Evolutionary conservation across 2,329 filamentous ascomycete species (phyloP).

Genomic region (Botrytis porri): DNA sequence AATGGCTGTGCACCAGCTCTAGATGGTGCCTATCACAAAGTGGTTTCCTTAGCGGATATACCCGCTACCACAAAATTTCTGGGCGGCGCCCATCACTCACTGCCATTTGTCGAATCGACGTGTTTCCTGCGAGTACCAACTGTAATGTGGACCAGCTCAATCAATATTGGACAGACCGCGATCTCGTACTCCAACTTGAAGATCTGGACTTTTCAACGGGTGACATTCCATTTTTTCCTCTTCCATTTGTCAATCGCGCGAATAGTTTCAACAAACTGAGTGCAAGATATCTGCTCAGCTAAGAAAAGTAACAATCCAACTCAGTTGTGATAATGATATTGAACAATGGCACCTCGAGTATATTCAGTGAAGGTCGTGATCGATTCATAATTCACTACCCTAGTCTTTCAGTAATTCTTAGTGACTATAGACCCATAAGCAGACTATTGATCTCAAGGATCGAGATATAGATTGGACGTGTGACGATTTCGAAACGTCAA

Average conservation of each 20-base stretch:
- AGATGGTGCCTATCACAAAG: slow-evolving; percentile 18
- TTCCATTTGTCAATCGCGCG: not conserved
- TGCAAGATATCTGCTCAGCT: slow-evolving; percentile 8
- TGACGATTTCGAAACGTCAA: slow-evolving; percentile 20
- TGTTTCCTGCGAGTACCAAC: slow-evolving; percentile 9
- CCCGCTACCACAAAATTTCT: slow-evolving; percentile 17
- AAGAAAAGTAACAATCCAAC: not conserved
- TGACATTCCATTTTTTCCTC: not conserved
- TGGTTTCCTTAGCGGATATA: slow-evolving; percentile 14
- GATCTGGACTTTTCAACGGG: slow-evolving; percentile 13
- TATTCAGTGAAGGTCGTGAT: not conserved
- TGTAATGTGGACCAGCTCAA: slow-evolving; percentile 15
- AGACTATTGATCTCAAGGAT: slow-evolving; percentile 20
- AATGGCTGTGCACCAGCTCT: slow-evolving; percentile 17
- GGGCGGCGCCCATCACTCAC: slow-evolving; percentile 9
- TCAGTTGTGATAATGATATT: not conserved
- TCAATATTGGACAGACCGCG: slow-evolving; percentile 7
- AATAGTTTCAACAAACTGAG: slow-evolving; percentile 3
- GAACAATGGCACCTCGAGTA: not conserved
- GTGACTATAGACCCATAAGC: slow-evolving; percentile 6
- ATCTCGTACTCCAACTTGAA: slow-evolving; percentile 16
- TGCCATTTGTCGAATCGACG: slow-evolving; percentile 16
- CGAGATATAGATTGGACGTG: slow-evolving; percentile 19
- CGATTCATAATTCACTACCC: slow-evolving; percentile 6
- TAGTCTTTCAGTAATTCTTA: not conserved